These are phyloP conservation scores for Sordariomycetes sp. DNA, from an alignment of 2,329 filamentous ascomycete genomes.

Conservation along the genomic window DNA sequence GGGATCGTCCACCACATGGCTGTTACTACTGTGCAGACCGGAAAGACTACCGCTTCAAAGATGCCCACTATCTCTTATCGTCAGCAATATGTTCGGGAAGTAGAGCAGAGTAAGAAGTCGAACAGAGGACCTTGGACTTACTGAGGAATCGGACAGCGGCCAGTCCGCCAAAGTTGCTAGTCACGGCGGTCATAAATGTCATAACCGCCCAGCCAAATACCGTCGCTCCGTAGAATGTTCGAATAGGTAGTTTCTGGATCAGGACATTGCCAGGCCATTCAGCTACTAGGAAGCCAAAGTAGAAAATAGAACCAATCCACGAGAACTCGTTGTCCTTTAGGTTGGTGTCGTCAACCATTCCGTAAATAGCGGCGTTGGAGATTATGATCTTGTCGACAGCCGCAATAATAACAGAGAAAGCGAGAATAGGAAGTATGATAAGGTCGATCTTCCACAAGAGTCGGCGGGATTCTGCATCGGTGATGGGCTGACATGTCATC, in stretches of 20 bases:
- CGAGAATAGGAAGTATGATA: conserved; percentile 26
- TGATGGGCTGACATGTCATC: background rate
- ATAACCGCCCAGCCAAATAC: conserved; percentile 12
- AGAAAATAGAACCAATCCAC: conserved; percentile 41
- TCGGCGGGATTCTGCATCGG: background rate
- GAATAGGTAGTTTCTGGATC: conserved; percentile 8
- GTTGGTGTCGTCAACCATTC: conserved; percentile 36
- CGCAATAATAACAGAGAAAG: conserved; percentile 42
- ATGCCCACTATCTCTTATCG: conserved; percentile 29
- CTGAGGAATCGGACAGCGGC: conserved; percentile 29
- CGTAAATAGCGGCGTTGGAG: conserved; percentile 36
- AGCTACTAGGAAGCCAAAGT: conserved; percentile 17
- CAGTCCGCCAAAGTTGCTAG: conserved; percentile 30
- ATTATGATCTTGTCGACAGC: conserved; percentile 32
- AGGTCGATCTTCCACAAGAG: background rate
- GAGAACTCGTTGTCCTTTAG: conserved; percentile 40
- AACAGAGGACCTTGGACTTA: background rate
- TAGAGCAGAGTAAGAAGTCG: no score
- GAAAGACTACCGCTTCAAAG: conserved; percentile 38
- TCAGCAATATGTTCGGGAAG: background rate
- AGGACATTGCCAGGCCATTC: conserved; percentile 11
- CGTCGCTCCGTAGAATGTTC: conserved; percentile 9
- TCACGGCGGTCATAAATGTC: conserved; percentile 23
- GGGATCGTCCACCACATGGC: conserved; percentile 34
- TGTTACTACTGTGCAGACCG: conserved; percentile 38